Base-by-base conservation (phyloP, 2,329 filamentous ascomycete genomes). In the Venturia effusa region DNA sequence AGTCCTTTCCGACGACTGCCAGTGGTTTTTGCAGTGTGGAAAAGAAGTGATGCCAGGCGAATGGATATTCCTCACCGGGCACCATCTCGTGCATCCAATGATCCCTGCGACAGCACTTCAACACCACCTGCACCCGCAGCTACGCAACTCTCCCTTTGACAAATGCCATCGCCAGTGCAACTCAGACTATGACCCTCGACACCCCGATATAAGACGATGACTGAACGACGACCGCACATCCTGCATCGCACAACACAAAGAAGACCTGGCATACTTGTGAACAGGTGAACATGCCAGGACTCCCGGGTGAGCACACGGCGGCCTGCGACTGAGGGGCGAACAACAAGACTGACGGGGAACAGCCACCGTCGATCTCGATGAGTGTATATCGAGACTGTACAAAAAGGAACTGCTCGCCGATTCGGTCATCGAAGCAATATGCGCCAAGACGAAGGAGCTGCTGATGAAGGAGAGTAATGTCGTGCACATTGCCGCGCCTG, bases 401-500 rank as follows among this genome's bases (percentile, higher is more conserved):
- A 93, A 94, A 74, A 97, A 96, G 76, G 94, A 97, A 76, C 85
- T 99, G 66, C 85, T 99, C 65, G 92, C 94, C 71, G 94, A 99
- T 78, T 96, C 93, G 51, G 92, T 99, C 69, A 93, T 99, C 77
- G 94, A 99, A 80, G 94, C 94, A 72, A 93, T 99, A 85, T 99
- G 94, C 80, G 92, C 94, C 76, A 99, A 99, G 77, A 94, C 95
- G 27, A 99, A 99, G 75, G 94, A 99, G 80, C 83, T 99, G 70
- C 84, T 99, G 70, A 99, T 99, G 94, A 93, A 95, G 74, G 94
- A 99, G 85, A 97, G 93, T 84, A 99, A 99, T 78, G 94, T 99
- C 67, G 94, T 99, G 66, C 94, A 99, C 76, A 95, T 99, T 67
- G 86, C 87, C 70, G 92, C 94, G 39, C 94, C 94, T 1, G 91